Conservation (phyloP, 2,329 filamentous ascomycete genomes). For the Pestalotiopsis sp. region DNA sequence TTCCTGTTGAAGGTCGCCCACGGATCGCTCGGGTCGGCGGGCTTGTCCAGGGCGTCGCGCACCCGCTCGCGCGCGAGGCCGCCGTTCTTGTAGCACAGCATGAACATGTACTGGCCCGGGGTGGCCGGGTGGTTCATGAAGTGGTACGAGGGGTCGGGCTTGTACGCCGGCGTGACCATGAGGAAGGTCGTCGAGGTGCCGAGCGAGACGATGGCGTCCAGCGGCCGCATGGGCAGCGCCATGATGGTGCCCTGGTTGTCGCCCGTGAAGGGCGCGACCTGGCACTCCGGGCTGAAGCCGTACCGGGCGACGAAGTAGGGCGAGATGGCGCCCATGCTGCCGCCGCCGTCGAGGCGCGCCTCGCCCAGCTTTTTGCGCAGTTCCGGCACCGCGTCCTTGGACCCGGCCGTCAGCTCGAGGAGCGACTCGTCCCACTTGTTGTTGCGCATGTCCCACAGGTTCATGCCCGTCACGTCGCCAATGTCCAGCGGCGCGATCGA, state of each 20-base stretch:
- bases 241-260: constrained; percentile 97
- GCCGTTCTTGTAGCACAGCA: constrained; percentile 99
- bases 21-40: constrained; percentile 44
- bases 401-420: constrained; percentile 73
- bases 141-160: constrained; percentile 87
- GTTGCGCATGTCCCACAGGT: constrained; percentile 86
- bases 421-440: constrained; percentile 76
- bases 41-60: constrained; percentile 74
- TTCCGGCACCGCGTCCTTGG: constrained; percentile 57
- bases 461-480: constrained; percentile 94
- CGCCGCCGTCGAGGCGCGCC: constrained; percentile 79
- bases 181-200: constrained; percentile 97
- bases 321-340: constrained; percentile 74
- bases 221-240: constrained; percentile 80
- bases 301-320: constrained; percentile 79
- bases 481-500: constrained; percentile 88
- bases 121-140: constrained; percentile 98
- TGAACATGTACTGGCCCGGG: constrained; percentile 95
- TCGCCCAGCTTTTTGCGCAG: constrained; percentile 79
- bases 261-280: constrained; percentile 85
- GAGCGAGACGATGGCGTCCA: constrained; percentile 92
- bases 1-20: constrained; percentile 84
- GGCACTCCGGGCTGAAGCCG: constrained; percentile 75
- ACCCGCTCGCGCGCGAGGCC: constrained; percentile 89
- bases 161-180: constrained; percentile 93